Conservation (phyloP, 192 early-diverging fungal genomes). For the Backusella luteola region DNA sequence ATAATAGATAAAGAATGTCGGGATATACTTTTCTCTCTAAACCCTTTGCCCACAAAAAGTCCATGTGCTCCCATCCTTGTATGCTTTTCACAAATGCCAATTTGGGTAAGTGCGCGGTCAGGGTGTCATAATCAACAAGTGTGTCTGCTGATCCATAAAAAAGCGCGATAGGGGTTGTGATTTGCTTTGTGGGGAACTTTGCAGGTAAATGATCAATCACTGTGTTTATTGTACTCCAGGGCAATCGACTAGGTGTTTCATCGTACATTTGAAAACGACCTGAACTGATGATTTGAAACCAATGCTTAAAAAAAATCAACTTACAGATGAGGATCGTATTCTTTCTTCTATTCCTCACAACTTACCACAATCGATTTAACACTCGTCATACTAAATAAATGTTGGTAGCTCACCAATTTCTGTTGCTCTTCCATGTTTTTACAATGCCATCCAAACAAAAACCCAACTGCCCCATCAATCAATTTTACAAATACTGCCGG, state of each 20-base stretch:
- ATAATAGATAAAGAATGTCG: slow-evolving; percentile 38
- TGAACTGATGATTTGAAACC: slow-evolving; percentile 95
- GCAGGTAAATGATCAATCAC: slow-evolving; percentile 59
- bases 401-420: slow-evolving; percentile 79
- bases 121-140: slow-evolving; percentile 66
- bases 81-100: slow-evolving; percentile 59
- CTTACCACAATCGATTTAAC: slow-evolving; percentile 84
- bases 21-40: slow-evolving; percentile 46
- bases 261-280: slow-evolving; percentile 92
- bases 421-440: slow-evolving; percentile 65
- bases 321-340: not conserved
- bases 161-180: slow-evolving; percentile 80
- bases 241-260: slow-evolving; percentile 65
- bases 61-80: slow-evolving; percentile 75
- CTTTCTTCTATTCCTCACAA: not conserved
- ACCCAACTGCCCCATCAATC: slow-evolving; percentile 68
- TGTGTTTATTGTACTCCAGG: slow-evolving; percentile 40
- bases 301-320: slow-evolving; percentile 50
- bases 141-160: slow-evolving; percentile 91
- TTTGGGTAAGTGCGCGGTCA: slow-evolving; percentile 49
- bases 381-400: slow-evolving; percentile 86
- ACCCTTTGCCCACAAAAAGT: slow-evolving; percentile 49
- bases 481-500: slow-evolving; percentile 68
- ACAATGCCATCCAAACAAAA: slow-evolving; percentile 85
- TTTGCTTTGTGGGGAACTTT: slow-evolving; percentile 73